Conservation (phyloP, 2,329 filamentous ascomycete species). For the Aureobasidium leucospermi region DNA sequence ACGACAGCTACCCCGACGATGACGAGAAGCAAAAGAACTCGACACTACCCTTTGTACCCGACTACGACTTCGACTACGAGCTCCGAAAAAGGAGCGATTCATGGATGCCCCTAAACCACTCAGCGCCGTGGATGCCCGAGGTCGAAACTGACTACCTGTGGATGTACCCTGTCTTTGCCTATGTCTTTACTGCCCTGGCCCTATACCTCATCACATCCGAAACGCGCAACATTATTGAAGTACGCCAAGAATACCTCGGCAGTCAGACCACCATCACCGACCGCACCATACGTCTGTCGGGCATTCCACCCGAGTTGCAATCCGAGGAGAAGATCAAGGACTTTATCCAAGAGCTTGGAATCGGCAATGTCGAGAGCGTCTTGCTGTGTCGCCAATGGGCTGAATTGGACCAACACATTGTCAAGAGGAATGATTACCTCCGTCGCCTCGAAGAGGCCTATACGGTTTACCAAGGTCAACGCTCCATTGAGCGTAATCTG, state of each 20-base stretch:
- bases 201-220: conserved; percentile 77
- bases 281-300: conserved; percentile 83
- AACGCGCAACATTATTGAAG: conserved; percentile 75
- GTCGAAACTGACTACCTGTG: conserved; percentile 61
- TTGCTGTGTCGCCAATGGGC: conserved; percentile 83
- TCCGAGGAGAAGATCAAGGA: conserved; percentile 77
- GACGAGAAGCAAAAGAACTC: conserved; percentile 24
- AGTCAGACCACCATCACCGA: conserved; percentile 94
- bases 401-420: conserved; percentile 67
- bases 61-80: conserved; percentile 4
- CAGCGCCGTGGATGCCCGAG: conserved; percentile 13
- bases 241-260: conserved; percentile 85
- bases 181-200: conserved; percentile 77
- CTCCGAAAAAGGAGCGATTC: not conserved
- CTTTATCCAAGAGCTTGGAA: conserved; percentile 78
- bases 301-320: conserved; percentile 71
- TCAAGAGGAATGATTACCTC: conserved; percentile 57
- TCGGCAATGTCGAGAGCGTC: conserved; percentile 84
- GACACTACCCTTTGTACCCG: conserved; percentile 11
- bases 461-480: conserved; percentile 64
- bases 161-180: conserved; percentile 92
- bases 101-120: not conserved
- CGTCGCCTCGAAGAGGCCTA: conserved; percentile 75
- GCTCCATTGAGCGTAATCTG: conserved; percentile 40
- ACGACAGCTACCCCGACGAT: conserved; percentile 54